phyloP scores from a whole-genome alignment of 2,329 filamentous ascomycete genomes.

The Colletotrichum eremochloae region DNA sequence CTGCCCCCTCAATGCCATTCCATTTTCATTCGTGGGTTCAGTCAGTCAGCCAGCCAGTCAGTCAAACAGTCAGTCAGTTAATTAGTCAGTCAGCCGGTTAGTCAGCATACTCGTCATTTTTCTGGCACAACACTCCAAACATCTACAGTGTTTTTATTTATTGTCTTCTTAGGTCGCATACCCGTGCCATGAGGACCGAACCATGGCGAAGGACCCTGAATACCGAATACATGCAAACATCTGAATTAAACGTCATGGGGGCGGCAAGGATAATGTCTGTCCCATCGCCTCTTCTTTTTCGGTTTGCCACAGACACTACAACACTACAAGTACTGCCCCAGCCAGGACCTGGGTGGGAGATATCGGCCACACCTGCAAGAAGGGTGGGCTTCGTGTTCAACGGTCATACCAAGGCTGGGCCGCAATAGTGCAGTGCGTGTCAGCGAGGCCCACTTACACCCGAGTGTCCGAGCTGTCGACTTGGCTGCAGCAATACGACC shows the following conservation, averaged over 20 bases:
- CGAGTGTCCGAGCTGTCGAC: constrained; percentile 32
- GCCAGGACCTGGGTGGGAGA: constrained; percentile 9
- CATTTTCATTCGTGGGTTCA: not conserved
- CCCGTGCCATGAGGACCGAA: constrained; percentile 6
- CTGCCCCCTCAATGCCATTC: not conserved
- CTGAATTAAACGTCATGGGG: constrained; percentile 4
- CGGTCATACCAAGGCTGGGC: constrained; percentile 40
- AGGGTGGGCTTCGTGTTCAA: constrained; percentile 37
- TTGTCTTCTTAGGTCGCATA: constrained; percentile 24
- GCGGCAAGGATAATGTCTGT: constrained; percentile 34
- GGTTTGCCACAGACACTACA: not conserved
- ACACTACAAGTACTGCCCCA: not conserved
- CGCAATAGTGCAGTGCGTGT: constrained; percentile 2
- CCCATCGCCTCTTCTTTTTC: constrained; percentile 31
- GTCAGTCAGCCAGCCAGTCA: not conserved
- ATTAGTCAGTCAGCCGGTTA: not conserved
- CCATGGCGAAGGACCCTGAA: constrained; percentile 20
- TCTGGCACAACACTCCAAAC: constrained; percentile 24
- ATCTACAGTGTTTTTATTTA: constrained; percentile 12
- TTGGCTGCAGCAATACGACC: constrained; percentile 30
- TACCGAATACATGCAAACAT: constrained; percentile 22
- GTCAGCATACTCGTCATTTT: constrained; percentile 6
- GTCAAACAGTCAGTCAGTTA: not conserved
- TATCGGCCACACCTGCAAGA: constrained; percentile 24
- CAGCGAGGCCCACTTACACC: constrained; percentile 32